Base-by-base conservation (phyloP, 2,329 filamentous ascomycete species). In the Cladosporium halotolerans region DNA sequence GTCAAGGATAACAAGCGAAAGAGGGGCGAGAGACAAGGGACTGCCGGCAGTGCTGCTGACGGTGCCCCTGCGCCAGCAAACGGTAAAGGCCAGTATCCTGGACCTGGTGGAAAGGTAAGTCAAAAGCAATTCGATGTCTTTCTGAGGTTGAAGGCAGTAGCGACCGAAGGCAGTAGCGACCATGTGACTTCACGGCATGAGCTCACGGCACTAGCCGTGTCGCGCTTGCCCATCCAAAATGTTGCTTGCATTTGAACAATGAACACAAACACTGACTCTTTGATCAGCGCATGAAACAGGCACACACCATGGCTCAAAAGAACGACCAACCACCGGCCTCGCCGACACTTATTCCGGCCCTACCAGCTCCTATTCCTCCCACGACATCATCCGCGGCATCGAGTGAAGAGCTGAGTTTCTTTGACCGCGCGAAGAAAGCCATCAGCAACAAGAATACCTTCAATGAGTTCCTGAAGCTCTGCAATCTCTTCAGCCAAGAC, bases 391-490 rank as follows among this genome's bases (percentile, higher is more conserved):
- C 84, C 8, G 83, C 84, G n/a, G 87, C 89, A 1, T 87, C 81
- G 19, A 80, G 84, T 51, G 92, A 97, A 54, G 92, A 97, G 66
- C 79, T 97, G 49, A 84, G 84, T 2, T 97, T 97, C 72, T 99
- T 99, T 63, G 93, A 99, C 57, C 85, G 90, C 7, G 90, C 93
- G 14, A 97, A 96, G 79, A 99, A 99, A 72, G 92, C 86, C 64
- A 89, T 99, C 54, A 85, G 86, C 57, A 97, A 97, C 70, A 88
- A 95, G 68, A 87, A 89, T 53, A 86, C 86, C 2, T 95, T 95
- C 79, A 91, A 88, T 63, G 93, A 99, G 69, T 99, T 99, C 70
- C 73, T 99, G 59, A 99, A 99, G 74, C 82, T 99, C 6, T 93
- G 92, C 76, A 99, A 97, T 62, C 79, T 99, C 31, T 99, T 89